Evolutionary conservation across 208 protist species (phyloP).

Genomic region (Leishmania amazonensis): DNA sequence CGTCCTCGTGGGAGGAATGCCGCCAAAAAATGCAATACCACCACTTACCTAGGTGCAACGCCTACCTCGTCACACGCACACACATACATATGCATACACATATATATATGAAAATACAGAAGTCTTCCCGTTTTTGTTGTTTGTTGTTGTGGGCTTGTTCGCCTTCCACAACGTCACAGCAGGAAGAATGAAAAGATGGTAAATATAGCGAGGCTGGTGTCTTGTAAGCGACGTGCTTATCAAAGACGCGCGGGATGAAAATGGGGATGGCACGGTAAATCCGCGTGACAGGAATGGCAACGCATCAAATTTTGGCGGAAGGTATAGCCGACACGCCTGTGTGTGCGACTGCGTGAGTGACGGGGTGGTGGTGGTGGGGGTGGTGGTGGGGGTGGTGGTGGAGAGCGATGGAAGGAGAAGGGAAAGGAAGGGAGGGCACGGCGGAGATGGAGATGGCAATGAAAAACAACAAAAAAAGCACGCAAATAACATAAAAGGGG

Average conservation of each 20-base stretch:
- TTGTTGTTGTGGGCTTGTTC: background rate
- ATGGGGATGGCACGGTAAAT: background rate
- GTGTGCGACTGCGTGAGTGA: background rate
- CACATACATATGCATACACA: background rate
- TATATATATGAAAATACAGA: background rate
- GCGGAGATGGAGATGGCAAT: conserved; percentile 2
- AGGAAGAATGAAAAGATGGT: background rate
- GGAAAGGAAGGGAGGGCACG: background rate
- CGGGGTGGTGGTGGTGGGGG: background rate
- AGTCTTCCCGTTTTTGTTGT: background rate
- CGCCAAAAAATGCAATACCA: background rate
- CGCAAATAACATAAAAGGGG: background rate
- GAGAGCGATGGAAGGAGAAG: background rate
- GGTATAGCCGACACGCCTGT: background rate
- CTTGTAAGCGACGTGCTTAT: background rate
- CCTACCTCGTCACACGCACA: background rate
- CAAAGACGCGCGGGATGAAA: background rate
- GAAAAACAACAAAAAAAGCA: background rate
- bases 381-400: background rate
- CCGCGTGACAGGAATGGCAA: background rate
- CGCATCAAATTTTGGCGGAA: background rate
- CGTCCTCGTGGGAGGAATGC: conserved; percentile 1
- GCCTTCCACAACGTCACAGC: background rate
- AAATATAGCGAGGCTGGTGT: background rate
- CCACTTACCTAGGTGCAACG: background rate